A percentile compares a stretch with the other conserved stretches of the same genome.
phyloP scores from a whole-genome alignment of 305 asterid species.

The Fraxinus xanthoxyloides region DNA sequence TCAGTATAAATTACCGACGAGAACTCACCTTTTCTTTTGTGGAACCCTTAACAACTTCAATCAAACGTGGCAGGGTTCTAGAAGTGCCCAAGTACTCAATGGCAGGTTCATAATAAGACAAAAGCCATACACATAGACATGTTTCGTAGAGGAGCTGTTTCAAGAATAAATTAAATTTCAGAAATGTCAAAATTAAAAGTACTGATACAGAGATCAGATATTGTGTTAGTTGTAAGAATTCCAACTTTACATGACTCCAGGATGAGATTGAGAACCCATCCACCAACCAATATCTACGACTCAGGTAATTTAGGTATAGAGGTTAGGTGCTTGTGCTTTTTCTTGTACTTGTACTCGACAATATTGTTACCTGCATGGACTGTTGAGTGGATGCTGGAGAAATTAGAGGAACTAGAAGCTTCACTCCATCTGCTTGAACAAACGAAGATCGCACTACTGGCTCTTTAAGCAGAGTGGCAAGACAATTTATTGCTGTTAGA shows the following conservation, averaged over 20 bases:
- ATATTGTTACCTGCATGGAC: slow-evolving; percentile 65
- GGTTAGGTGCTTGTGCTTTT: not conserved
- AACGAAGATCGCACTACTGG: slow-evolving; percentile 75
- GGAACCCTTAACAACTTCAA: slow-evolving; percentile 81
- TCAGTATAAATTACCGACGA: slow-evolving; percentile 3
- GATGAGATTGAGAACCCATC: slow-evolving; percentile 20
- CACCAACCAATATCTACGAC: slow-evolving; percentile 13
- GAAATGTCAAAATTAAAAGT: slow-evolving; percentile 1
- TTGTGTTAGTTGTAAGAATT: not conserved
- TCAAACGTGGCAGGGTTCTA: slow-evolving; percentile 59
- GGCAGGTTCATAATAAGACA: slow-evolving; percentile 89
- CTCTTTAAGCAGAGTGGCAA: slow-evolving; percentile 78
- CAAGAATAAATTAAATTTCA: slow-evolving; percentile 17
- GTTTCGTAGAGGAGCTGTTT: slow-evolving; percentile 91
- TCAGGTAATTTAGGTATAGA: not conserved
- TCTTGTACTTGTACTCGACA: not conserved
- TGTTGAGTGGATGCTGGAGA: slow-evolving; percentile 93
- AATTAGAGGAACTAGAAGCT: slow-evolving; percentile 76
- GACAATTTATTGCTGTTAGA: slow-evolving; percentile 73
- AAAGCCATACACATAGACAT: slow-evolving; percentile 89
- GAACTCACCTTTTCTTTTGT: slow-evolving; percentile 80
- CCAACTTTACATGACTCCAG: slow-evolving; percentile 8
- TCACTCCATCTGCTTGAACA: slow-evolving; percentile 90
- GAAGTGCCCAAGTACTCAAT: slow-evolving; percentile 77
- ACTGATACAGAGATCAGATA: slow-evolving; percentile 9